Conservation (phyloP, 179 eudicot species). For the Drosera spatulata region DNA sequence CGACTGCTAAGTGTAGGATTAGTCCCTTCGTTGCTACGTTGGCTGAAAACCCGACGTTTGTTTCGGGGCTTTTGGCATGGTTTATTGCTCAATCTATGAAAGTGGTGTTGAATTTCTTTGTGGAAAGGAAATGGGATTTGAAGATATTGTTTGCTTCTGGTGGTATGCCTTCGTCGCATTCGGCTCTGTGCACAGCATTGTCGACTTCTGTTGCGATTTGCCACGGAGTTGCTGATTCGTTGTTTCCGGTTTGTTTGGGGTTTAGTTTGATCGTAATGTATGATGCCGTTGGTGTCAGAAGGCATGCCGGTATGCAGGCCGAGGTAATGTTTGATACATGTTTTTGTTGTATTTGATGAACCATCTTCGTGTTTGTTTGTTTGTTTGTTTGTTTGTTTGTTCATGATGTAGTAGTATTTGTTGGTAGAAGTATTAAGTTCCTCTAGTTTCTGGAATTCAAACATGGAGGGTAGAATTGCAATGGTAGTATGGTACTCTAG, state of each 20-base stretch:
- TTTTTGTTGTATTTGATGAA: background rate
- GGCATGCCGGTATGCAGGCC: conserved; percentile 98
- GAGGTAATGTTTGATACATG: conserved; percentile 30
- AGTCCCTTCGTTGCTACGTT: conserved; percentile 62
- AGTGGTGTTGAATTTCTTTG: conserved; percentile 52
- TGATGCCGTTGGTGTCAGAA: conserved; percentile 88
- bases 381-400: conserved; percentile 1
- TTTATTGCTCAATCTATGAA: conserved; percentile 56
- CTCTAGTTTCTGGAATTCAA: no score
- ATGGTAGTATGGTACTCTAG: no score
- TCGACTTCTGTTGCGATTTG: conserved; percentile 84
- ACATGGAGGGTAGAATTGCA: no score
- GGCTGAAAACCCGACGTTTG: conserved; percentile 66
- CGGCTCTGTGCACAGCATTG: conserved; percentile 79
- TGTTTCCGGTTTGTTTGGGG: conserved; percentile 88
- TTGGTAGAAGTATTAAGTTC: no score
- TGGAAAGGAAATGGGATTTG: conserved; percentile 79
- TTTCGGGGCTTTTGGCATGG: conserved; percentile 69
- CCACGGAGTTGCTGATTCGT: conserved; percentile 77
- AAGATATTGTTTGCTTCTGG: conserved; percentile 65
- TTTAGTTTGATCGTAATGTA: conserved; percentile 89
- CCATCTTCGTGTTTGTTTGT: background rate
- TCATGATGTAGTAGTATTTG: background rate
- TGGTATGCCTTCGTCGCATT: conserved; percentile 98
- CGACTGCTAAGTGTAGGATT: conserved; percentile 50